Evolutionary conservation across 1,139 yeast genomes (phyloP).

Genomic region (Lodderomyces margitis): DNA sequence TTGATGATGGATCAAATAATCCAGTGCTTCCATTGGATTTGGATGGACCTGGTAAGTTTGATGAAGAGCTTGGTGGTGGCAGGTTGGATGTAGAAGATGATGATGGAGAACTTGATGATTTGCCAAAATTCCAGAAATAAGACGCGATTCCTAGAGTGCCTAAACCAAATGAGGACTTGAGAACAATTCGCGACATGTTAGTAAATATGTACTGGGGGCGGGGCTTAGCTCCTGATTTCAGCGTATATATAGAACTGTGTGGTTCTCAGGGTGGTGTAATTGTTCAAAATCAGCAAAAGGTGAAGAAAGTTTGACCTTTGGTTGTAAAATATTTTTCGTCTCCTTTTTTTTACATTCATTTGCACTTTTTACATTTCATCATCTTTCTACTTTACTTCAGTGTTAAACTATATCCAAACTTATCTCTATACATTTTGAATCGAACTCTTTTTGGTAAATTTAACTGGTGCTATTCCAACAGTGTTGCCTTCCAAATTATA

Average conservation of each 20-base stretch:
- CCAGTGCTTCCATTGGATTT: slow-evolving; percentile 16
- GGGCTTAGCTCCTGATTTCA: too few species aligned
- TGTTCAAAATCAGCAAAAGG: too few species aligned
- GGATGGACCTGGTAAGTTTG: background rate
- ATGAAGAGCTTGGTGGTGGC: slow-evolving; percentile 4
- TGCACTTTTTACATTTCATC: too few species aligned
- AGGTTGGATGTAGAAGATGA: slow-evolving; percentile 13
- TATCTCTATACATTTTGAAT: too few species aligned
- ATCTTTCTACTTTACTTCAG: too few species aligned
- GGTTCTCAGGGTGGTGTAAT: too few species aligned
- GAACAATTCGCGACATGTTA: slow-evolving; percentile 8
- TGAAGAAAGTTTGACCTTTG: too few species aligned
- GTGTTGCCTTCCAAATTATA: slow-evolving; percentile 18
- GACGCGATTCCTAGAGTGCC: slow-evolving; percentile 44
- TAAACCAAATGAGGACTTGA: slow-evolving; percentile 21
- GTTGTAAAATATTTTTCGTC: too few species aligned
- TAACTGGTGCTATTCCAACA: slow-evolving; percentile 8
- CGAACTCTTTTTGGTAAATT: background rate
- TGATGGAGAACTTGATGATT: slow-evolving; percentile 20
- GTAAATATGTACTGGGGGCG: background rate
- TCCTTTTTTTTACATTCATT: too few species aligned
- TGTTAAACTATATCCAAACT: too few species aligned
- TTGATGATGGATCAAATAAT: slow-evolving; percentile 28
- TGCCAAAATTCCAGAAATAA: slow-evolving; percentile 38
- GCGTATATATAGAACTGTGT: too few species aligned